Evolutionary conservation across 139 green algal species (phyloP), one percentile per base, ranked within the genome.

Genomic region (Picochlorum sp.): DNA sequence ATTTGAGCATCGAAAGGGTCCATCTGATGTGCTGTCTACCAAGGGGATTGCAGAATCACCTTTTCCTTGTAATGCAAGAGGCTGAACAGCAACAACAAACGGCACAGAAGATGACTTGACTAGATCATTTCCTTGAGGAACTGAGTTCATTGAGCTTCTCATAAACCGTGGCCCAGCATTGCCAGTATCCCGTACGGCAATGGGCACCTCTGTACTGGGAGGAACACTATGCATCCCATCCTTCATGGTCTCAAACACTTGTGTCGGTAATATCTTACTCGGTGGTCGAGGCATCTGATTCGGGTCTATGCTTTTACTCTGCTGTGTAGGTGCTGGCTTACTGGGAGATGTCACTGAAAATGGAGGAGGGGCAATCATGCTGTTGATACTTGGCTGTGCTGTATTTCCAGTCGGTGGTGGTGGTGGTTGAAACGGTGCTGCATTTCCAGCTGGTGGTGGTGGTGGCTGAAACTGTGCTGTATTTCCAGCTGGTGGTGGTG

Each of bases 81-180:
- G 91, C 65, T 86, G 77, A 45, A 96, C 72, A 16, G 95, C 66
- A 3, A 92, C 52, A 9, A 81, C 84, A 45, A 98, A 65, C 30
- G 92, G 91, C 84, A 98, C 89, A 32, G 64, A 68, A 16, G 66
- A 68, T 32, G 85, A 83, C 41, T 67, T 81, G 14, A 90, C 67
- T 63, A 97, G 73, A 56, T 97, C 92, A 0, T 44, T 38, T 0
- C 66, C 85, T 62, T 72, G 62, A 6, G 91, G 89, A 32, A 96
- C 72, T 50, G 76, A 67, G 76, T 92, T 92, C 26, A 96, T 73
- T 2, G 83, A 89, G 70, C 47, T 77, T 32, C 92, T 80, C 68
- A 98, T 86, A 73, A 85, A 81, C 21, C 88, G 79, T 1, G 88
- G 90, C 1, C 71, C 71, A 6, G 73, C 82, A 62, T 78, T 86